phyloP scores from a whole-genome alignment of 495 filamentous ascomycete genomes.

The Aspergillus taichungensis region DNA sequence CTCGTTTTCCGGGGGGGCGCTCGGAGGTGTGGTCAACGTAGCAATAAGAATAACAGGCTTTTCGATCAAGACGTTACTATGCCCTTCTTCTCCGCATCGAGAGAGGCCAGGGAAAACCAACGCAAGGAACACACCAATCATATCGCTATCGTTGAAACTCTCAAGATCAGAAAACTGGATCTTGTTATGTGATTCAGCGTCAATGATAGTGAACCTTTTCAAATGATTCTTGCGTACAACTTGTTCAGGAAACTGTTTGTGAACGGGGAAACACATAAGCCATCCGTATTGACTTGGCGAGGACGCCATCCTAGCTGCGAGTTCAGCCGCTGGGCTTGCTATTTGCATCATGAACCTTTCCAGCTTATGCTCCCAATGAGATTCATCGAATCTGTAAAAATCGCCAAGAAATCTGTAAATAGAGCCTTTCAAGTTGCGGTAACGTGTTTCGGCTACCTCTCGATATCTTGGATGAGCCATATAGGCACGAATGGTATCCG shows the following conservation, averaged over 20 bases:
- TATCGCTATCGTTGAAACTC: not conserved
- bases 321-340: not conserved
- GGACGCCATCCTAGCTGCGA: not conserved
- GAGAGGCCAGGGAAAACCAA: not conserved
- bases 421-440: not conserved
- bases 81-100: not conserved
- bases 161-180: not conserved
- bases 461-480: not conserved
- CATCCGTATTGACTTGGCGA: not conserved
- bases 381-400: not conserved
- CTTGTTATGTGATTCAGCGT: not conserved
- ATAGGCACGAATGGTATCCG: not conserved
- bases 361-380: not conserved
- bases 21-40: not conserved
- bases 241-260: not conserved
- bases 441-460: not conserved
- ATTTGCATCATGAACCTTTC: not conserved
- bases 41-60: slow-evolving; percentile 1
- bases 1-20: not conserved
- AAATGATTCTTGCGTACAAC: not conserved
- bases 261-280: not conserved
- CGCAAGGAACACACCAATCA: not conserved
- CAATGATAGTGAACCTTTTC: not conserved
- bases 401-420: not conserved
- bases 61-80: not conserved